These are phyloP conservation scores for Pseudogymnoascus pannorum DNA, from an alignment of 2,329 filamentous ascomycete genomes.

Conservation along the genomic window DNA sequence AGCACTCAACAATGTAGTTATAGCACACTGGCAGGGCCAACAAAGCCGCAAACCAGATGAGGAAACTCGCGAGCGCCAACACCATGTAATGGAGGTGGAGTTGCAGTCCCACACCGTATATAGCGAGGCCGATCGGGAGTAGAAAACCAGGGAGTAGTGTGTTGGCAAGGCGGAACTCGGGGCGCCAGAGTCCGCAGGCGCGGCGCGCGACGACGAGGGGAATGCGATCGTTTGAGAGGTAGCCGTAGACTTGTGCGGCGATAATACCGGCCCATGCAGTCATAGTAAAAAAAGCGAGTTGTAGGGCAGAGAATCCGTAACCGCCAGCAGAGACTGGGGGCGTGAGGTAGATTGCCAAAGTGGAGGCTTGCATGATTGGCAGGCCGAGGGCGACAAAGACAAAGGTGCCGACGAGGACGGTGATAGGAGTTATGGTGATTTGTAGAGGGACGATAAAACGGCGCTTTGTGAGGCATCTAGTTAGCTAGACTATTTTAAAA, in stretches of 20 bases:
- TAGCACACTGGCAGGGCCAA: not conserved
- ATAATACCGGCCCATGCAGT: constrained; percentile 35
- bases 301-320: constrained; percentile 35
- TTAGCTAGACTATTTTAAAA: not conserved
- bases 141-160: constrained; percentile 14
- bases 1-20: not conserved
- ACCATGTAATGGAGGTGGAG: constrained; percentile 18
- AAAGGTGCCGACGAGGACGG: constrained; percentile 33
- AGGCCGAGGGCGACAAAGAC: constrained; percentile 20
- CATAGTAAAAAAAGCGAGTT: constrained; percentile 35
- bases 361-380: constrained; percentile 20
- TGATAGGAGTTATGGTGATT: constrained; percentile 24
- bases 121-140: constrained; percentile 26
- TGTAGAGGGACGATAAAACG: constrained; percentile 16
- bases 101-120: constrained; percentile 32
- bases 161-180: constrained; percentile 22
- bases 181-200: constrained; percentile 20
- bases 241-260: constrained; percentile 31
- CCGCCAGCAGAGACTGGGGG: constrained; percentile 31
- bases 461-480: constrained; percentile 16
- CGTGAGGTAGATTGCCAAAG: constrained; percentile 31
- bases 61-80: not conserved
- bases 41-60: not conserved
- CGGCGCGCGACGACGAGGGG: constrained; percentile 25
- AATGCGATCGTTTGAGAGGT: constrained; percentile 33